Evolutionary conservation across 139 green algal species (phyloP).

Genomic region (Zygnema circumcarinatum): DNA sequence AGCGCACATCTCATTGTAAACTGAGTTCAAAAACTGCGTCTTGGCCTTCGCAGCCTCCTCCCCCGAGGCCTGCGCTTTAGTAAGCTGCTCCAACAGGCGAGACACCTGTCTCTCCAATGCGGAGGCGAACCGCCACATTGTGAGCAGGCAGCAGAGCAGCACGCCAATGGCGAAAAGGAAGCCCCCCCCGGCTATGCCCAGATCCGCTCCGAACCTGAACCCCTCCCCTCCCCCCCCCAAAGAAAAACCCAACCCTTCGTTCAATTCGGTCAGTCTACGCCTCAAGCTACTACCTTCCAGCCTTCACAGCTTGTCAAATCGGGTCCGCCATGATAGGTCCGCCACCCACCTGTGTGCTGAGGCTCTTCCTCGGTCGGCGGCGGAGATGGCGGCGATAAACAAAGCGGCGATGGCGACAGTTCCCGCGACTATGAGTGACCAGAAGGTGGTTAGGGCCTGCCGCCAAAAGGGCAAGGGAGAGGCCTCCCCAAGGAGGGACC

Average conservation of each 20-base stretch:
- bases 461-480: background rate
- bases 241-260: no score
- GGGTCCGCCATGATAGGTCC: no score
- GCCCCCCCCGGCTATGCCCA: background rate
- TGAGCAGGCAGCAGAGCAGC: background rate
- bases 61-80: background rate
- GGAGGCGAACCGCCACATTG: background rate
- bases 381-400: background rate
- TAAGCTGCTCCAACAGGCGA: background rate
- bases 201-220: background rate
- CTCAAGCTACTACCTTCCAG: no score
- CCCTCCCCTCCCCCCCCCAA: background rate
- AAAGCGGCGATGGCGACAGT: background rate
- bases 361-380: background rate
- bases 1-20: background rate
- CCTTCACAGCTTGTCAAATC: no score
- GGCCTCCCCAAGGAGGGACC: background rate
- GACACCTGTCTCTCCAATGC: background rate
- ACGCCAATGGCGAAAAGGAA: background rate
- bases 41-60: background rate
- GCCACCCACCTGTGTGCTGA: background rate
- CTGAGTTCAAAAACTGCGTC: background rate
- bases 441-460: background rate
- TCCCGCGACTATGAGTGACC: background rate
- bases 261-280: no score